phyloP scores from a whole-genome alignment of 208 protist species.

The Crithidia acanthocephali region DNA sequence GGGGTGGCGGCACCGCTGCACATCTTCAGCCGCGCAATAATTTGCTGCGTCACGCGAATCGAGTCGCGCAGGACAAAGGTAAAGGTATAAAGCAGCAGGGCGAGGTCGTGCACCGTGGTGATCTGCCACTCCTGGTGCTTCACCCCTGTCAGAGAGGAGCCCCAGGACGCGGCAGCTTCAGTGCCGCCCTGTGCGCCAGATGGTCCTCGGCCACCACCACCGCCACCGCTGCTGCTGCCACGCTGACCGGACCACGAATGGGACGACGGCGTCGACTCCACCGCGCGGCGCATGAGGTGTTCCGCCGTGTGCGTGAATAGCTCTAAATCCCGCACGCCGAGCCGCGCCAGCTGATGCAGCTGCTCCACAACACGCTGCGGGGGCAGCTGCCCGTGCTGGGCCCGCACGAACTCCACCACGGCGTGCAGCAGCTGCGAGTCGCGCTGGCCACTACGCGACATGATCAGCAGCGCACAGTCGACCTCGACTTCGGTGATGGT shows the following conservation, averaged over 20 bases:
- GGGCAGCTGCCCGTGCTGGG: slow-evolving; percentile 47
- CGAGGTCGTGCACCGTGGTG: slow-evolving; percentile 78
- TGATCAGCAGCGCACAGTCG: slow-evolving; percentile 49
- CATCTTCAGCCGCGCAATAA: slow-evolving; percentile 77
- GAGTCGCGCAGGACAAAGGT: slow-evolving; percentile 83
- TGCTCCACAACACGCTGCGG: slow-evolving; percentile 54
- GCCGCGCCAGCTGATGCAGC: slow-evolving; percentile 54
- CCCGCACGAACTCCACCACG: slow-evolving; percentile 62
- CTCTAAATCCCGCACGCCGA: slow-evolving; percentile 80
- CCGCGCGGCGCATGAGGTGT: slow-evolving; percentile 55
- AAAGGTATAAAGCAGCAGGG: slow-evolving; percentile 77
- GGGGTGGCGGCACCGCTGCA: slow-evolving; percentile 48
- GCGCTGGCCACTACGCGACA: slow-evolving; percentile 45
- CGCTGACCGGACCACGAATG: not conserved
- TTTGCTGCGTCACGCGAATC: slow-evolving; percentile 83
- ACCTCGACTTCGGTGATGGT: slow-evolving; percentile 56
- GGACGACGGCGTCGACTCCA: slow-evolving; percentile 8
- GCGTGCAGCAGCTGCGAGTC: slow-evolving; percentile 55
- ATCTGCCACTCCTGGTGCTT: slow-evolving; percentile 37
- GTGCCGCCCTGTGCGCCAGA: no score
- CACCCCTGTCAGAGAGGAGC: not conserved
- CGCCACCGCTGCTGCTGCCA: not conserved
- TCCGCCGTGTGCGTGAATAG: slow-evolving; percentile 67
- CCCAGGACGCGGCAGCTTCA: not conserved
- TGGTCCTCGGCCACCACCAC: not conserved